Conservation (phyloP, 164 flowering plant genomes). For the Macadamia integrifolia region DNA sequence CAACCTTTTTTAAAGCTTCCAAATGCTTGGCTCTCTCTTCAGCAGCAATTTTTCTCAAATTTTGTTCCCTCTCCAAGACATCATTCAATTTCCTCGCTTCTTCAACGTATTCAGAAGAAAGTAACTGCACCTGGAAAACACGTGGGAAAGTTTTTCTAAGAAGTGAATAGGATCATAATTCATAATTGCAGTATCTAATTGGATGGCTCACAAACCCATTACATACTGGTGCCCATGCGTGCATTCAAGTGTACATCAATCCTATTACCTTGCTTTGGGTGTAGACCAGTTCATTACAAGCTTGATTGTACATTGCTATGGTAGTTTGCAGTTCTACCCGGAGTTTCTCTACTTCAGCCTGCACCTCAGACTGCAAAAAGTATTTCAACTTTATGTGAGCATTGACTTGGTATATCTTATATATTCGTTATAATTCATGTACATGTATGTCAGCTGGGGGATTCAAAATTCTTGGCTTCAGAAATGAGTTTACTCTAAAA, state of each 20-base stretch:
- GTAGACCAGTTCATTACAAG: constrained; percentile 63
- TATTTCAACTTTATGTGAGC: background rate
- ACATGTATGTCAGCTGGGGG: background rate
- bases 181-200: no score
- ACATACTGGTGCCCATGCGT: no score
- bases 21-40: constrained; percentile 57
- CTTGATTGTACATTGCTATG: constrained; percentile 48
- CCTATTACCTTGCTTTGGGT: constrained; percentile 51
- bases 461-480: background rate
- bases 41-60: constrained; percentile 46
- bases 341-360: constrained; percentile 48
- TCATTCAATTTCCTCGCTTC: constrained; percentile 50
- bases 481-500: background rate
- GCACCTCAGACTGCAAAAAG: constrained; percentile 36
- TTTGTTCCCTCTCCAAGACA: constrained; percentile 55
- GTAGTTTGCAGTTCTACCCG: constrained; percentile 48
- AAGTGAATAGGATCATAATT: no score
- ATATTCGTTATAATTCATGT: no score
- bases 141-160: background rate
- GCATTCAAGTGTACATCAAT: no score
- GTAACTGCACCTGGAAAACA: constrained; percentile 43
- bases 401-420: background rate
- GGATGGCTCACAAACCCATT: no score
- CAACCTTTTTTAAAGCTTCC: constrained; percentile 53
- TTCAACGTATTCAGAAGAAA: constrained; percentile 59